phyloP scores from a whole-genome alignment of 495 filamentous ascomycete genomes.

The Elasticomyces elasticus region DNA sequence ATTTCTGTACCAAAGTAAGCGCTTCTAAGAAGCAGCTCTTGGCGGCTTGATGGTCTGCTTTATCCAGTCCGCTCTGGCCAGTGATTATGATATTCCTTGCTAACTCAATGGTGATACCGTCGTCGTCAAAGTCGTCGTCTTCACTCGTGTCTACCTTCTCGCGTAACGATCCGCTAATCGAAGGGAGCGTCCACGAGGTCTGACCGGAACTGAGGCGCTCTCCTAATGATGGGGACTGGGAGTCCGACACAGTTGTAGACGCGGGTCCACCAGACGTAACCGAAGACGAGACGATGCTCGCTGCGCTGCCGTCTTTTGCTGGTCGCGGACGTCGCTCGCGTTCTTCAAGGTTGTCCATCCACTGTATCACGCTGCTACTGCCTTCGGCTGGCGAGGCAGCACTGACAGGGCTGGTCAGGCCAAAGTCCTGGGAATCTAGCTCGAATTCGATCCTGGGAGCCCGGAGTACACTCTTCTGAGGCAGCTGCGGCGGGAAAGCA shows the following conservation, averaged over 20 bases:
- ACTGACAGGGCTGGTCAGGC: neutral
- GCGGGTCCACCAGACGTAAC: neutral
- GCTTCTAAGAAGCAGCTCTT: neutral
- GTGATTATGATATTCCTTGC: neutral
- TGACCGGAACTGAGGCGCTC: neutral
- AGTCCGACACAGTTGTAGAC: neutral
- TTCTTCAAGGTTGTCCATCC: neutral
- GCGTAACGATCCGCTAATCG: neutral
- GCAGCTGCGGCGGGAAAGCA: neutral
- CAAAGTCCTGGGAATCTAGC: neutral
- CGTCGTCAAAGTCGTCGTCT: neutral
- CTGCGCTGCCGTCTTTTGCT: neutral
- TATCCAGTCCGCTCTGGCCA: neutral
- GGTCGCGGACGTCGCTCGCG: neutral
- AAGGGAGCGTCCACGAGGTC: neutral
- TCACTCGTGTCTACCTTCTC: neutral
- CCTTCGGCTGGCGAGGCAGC: neutral
- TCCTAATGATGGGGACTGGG: neutral
- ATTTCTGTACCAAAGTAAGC: neutral
- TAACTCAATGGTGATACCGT: neutral
- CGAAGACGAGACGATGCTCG: neutral
- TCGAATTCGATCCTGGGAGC: neutral
- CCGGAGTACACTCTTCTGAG: neutral
- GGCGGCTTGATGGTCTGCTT: neutral
- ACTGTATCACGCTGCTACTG: neutral